Evolutionary conservation across 1,284 basidiomycete species (phyloP).

Genomic region (Boletus sp.): DNA sequence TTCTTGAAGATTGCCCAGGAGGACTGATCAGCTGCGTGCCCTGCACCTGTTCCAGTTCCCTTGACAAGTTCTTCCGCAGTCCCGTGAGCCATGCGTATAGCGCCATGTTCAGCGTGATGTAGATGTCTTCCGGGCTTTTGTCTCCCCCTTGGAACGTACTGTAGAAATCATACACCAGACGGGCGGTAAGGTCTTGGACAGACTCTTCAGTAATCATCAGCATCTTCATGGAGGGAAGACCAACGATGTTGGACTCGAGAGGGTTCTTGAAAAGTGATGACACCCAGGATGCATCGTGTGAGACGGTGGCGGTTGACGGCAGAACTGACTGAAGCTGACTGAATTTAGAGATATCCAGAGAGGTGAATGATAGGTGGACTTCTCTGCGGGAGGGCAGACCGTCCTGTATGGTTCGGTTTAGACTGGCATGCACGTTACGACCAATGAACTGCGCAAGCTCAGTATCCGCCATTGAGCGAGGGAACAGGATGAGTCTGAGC

Average conservation of each 20-base stretch:
- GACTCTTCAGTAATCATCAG: conserved; percentile 68
- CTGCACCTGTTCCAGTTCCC: conserved; percentile 72
- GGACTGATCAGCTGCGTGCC: conserved; percentile 37
- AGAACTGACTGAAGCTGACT: conserved; percentile 51
- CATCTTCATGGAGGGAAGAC: conserved; percentile 75
- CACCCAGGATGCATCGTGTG: conserved; percentile 53
- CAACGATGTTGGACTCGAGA: conserved; percentile 67
- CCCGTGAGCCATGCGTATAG: conserved; percentile 77
- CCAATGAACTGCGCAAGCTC: conserved; percentile 73
- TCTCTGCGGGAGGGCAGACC: conserved; percentile 51
- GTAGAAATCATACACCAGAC: conserved; percentile 67
- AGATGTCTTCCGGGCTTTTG: conserved; percentile 66
- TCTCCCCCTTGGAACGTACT: conserved; percentile 59
- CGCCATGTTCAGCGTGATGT: conserved; percentile 76
- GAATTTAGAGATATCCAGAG: conserved; percentile 70
- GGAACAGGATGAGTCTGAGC: conserved; percentile 68
- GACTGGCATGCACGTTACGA: conserved; percentile 58
- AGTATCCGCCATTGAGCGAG: conserved; percentile 66
- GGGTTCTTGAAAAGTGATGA: conserved; percentile 52
- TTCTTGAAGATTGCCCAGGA: conserved; percentile 25
- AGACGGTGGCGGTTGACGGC: conserved; percentile 36
- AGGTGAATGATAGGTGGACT: conserved; percentile 64
- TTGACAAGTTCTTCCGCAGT: conserved; percentile 65
- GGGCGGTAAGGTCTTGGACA: conserved; percentile 35
- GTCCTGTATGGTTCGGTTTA: conserved; percentile 58